These are phyloP conservation scores for Candolleomyces eurysporus DNA, from an alignment of 768 basidiomycete species.

Conservation along the genomic window DNA sequence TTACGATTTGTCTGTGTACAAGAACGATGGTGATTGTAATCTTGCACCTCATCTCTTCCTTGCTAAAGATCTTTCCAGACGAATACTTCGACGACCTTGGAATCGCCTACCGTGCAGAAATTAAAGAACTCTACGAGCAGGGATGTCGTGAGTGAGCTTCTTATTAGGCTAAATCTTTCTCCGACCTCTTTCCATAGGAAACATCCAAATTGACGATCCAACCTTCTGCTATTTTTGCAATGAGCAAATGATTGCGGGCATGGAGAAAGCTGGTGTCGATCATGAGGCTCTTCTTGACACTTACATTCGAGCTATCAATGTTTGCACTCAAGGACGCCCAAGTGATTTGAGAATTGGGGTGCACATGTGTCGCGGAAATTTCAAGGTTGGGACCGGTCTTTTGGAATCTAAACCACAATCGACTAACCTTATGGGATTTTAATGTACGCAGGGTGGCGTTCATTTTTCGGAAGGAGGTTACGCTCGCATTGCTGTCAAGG, in stretches of 20 bases:
- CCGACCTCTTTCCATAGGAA: conserved; percentile 33
- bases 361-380: conserved; percentile 62
- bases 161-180: background rate
- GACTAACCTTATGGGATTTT: conserved; percentile 14
- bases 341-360: conserved; percentile 53
- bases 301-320: conserved; percentile 66
- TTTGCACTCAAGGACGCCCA: conserved; percentile 51
- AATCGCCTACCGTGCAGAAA: conserved; percentile 46
- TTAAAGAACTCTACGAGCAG: conserved; percentile 43
- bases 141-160: conserved; percentile 44
- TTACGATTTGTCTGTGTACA: conserved; percentile 58
- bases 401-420: conserved; percentile 25
- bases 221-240: conserved; percentile 67
- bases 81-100: conserved; percentile 52
- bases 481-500: conserved; percentile 48
- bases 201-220: conserved; percentile 53
- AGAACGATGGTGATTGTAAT: conserved; percentile 46
- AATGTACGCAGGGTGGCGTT: conserved; percentile 31
- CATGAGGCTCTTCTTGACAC: conserved; percentile 63
- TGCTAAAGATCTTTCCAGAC: conserved; percentile 25
- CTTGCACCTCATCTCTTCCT: background rate
- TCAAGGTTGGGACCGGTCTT: conserved; percentile 32
- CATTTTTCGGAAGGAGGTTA: conserved; percentile 65
- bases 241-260: conserved; percentile 47
- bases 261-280: conserved; percentile 61